Evolutionary conservation across 176 grass and related monocot genomes (phyloP), one percentile per base, ranked within the genome.

Genomic region (Thinopyrum elongatum): DNA sequence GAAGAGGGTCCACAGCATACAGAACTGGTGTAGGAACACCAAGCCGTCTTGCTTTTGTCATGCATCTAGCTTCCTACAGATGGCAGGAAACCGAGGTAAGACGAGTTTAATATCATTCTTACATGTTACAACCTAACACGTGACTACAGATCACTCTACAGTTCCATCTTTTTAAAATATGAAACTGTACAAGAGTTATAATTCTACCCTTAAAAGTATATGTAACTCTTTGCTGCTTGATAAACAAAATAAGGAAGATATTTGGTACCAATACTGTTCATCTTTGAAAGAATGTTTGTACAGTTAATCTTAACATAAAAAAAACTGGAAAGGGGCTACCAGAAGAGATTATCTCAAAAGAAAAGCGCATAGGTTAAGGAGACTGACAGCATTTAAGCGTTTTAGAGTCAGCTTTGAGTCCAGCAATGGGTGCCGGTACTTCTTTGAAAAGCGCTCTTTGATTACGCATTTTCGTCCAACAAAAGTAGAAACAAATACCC

Each of bases 11-110:
- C 25, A 95, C 60, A 46, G 90, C 96, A 94, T 95, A 98, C 19
- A 98, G 82, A 86, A 91, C 91, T 65, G 96, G 96, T 44, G 96
- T 95, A 65, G 92, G 82, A 85, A 95, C 93, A 89, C 93, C 96
- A 89, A 98, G 90, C 77, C 79, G 69, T 77, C 96, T 94, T 81
- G 96, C 91, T 94, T 98, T 98, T 81, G 96, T 98, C 84, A 94
- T 95, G 93, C 96, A 95, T 63, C 91, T 89, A 89, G 92, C 96
- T 90, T 98, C 96, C 96, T 98, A 84, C 38, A 65, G 3, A 78
- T 76, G 25, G 47, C 77, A 70, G 61, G 3, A 16, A 66, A 89
- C 13, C 9, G 86, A 77, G 13, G 9, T 79, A 71, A 87, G 85
- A 1, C n/a, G 2, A 82, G 74, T 49, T 84, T 70, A 22, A n/a